phyloP scores from a whole-genome alignment of 305 asterid species.

The Fraxinus platypoda region DNA sequence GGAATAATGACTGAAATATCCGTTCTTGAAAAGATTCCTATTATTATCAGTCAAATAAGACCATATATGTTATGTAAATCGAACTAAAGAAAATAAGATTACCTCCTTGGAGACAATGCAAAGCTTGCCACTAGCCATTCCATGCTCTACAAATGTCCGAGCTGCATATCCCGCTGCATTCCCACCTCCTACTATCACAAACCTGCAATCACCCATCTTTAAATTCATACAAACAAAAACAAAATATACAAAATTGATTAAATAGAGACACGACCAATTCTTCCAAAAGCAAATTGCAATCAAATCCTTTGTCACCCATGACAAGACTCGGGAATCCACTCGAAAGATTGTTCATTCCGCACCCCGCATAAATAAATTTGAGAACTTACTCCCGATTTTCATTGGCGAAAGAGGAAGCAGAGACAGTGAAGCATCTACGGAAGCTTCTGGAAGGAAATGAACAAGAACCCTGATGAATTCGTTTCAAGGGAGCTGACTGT shows the following conservation, averaged over 20 bases:
- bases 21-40: neutral
- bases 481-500: slow-evolving; percentile 50
- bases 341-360: neutral
- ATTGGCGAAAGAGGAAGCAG: slow-evolving; percentile 70
- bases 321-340: neutral
- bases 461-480: slow-evolving; percentile 25
- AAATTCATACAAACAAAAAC: neutral
- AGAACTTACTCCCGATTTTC: slow-evolving; percentile 78
- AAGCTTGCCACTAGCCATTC: slow-evolving; percentile 85
- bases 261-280: neutral
- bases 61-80: neutral
- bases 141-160: slow-evolving; percentile 80
- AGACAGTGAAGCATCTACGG: slow-evolving; percentile 57
- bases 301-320: neutral
- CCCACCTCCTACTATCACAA: slow-evolving; percentile 93
- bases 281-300: neutral
- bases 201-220: slow-evolving; percentile 35
- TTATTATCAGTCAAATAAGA: neutral
- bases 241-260: neutral
- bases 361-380: neutral
- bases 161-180: slow-evolving; percentile 97
- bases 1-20: neutral
- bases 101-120: slow-evolving; percentile 98
- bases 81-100: neutral
- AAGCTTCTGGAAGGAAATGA: slow-evolving; percentile 36